phyloP scores from a whole-genome alignment of 2,329 filamentous ascomycete species.

The Clonostachys rhizophaga region DNA sequence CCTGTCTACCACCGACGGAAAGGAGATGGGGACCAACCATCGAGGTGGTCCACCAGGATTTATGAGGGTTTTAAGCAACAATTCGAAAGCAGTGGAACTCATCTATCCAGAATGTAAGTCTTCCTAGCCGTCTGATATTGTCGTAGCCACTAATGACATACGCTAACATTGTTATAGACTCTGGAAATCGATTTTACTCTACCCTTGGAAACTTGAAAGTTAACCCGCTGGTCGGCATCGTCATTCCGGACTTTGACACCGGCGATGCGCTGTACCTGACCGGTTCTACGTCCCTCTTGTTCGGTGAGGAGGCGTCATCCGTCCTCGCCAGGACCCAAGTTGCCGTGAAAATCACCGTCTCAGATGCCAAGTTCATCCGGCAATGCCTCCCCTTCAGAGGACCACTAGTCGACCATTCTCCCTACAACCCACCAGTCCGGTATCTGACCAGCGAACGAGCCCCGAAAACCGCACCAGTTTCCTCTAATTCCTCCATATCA shows the following conservation, averaged over 20 bases:
- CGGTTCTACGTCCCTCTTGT: slow-evolving; percentile 61
- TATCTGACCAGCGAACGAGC: slow-evolving; percentile 54
- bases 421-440: slow-evolving; percentile 75
- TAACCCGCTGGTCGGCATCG: slow-evolving; percentile 64
- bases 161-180: slow-evolving; percentile 34
- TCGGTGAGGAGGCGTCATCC: slow-evolving; percentile 55
- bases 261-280: slow-evolving; percentile 73
- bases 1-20: slow-evolving; percentile 60
- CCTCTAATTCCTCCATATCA: slow-evolving; percentile 8
- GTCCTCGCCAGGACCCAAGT: slow-evolving; percentile 68
- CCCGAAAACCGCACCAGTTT: neutral
- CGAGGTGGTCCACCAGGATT: slow-evolving; percentile 74
- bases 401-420: slow-evolving; percentile 52
- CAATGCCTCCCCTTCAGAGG: slow-evolving; percentile 67
- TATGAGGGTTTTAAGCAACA: slow-evolving; percentile 60
- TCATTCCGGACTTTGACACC: slow-evolving; percentile 69
- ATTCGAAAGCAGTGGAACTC: slow-evolving; percentile 40
- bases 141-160: neutral
- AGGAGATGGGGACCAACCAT: slow-evolving; percentile 80
- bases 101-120: slow-evolving; percentile 69
- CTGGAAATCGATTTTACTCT: slow-evolving; percentile 80
- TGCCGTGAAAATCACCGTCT: slow-evolving; percentile 63
- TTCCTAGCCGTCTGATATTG: neutral
- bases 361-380: slow-evolving; percentile 56
- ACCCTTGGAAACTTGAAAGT: slow-evolving; percentile 71